Evolutionary conservation across 805 yeast species (phyloP), one percentile per base, ranked within the genome.

Genomic region (Wickerhamomyces tratensis): DNA sequence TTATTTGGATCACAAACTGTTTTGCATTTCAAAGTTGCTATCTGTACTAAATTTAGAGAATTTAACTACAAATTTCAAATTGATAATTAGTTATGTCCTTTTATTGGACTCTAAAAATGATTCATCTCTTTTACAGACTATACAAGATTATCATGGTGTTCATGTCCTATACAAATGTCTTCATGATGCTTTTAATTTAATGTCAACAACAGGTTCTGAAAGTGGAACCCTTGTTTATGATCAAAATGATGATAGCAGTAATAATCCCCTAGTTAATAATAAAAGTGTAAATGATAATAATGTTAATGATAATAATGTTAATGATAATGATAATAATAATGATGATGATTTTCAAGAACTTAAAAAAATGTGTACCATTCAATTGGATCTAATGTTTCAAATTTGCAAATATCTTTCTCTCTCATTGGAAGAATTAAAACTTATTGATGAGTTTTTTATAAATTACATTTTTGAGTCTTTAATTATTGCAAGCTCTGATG

Each of bases 71-170:
- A 59, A 59, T 43, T 58, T 66, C 55, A 63, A 68, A 39, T 61
- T 69, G 33, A 51, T 72, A 5, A 59, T 71, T 9, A 67, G 72
- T 30, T 69, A 70, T 39, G 54, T 72, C 13, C 49, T 74, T 20
- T 52, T 74, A 29, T 57, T 71, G 41, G 76, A 72, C 46, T 65
- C 73, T 13, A 66, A 71, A 43, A 51, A 56, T 34, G 67, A 74
- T 49, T 50, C 64, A 5, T 51, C 63, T 6, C 62, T 76, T 1
- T 50, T 76, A 36, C 70, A 66, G 36, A 58, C 68, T 35, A 55
- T 80, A 48, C 64, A 71, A 39, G 73, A 77, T 37, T 78, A 64
- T 48, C 71, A 71, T 38, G 83, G 82, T 0, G 72, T 76, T 41
- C 59, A 59, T 33, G 71, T 70, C 1, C 50, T 80, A 10, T 61